Evolutionary conservation across 345 rosid genomes (phyloP).

Genomic region (Eucalyptus virginea): DNA sequence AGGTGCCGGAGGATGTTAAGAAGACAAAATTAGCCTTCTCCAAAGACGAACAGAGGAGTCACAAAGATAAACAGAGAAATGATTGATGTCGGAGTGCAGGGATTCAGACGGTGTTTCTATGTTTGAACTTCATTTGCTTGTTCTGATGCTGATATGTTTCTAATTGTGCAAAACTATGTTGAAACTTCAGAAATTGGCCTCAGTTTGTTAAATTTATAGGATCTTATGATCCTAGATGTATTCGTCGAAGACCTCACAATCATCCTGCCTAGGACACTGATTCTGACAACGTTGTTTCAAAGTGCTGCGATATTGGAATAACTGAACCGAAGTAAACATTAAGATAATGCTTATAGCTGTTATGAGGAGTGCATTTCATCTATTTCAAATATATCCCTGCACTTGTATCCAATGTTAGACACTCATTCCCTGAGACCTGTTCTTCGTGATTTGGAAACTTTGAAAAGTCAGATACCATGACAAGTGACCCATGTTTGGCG

Average conservation of each 20-base stretch:
- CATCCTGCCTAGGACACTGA: rapidly evolving
- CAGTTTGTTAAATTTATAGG: neutral
- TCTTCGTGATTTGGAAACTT: too few species aligned
- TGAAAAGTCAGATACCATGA: too few species aligned
- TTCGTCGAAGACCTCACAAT: too few species aligned
- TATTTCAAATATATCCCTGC: too few species aligned
- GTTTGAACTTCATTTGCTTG: neutral
- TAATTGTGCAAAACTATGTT: neutral
- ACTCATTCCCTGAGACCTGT: too few species aligned
- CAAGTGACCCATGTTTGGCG: too few species aligned
- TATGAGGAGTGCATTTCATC: neutral
- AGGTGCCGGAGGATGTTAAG: neutral
- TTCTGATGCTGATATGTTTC: neutral
- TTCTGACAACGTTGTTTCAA: neutral
- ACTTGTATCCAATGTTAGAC: too few species aligned
- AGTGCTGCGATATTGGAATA: neutral
- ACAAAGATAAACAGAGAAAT: neutral
- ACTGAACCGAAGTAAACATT: too few species aligned
- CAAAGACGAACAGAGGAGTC: neutral
- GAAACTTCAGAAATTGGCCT: too few species aligned
- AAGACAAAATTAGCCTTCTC: neutral
- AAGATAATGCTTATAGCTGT: neutral
- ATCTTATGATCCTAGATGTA: neutral
- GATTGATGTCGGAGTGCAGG: too few species aligned
- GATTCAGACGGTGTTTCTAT: too few species aligned